Evolutionary conservation across 176 grass and related monocot genomes (phyloP), one percentile per base, ranked within the genome.

Genomic region (Bolboschoenus planiculmis): DNA sequence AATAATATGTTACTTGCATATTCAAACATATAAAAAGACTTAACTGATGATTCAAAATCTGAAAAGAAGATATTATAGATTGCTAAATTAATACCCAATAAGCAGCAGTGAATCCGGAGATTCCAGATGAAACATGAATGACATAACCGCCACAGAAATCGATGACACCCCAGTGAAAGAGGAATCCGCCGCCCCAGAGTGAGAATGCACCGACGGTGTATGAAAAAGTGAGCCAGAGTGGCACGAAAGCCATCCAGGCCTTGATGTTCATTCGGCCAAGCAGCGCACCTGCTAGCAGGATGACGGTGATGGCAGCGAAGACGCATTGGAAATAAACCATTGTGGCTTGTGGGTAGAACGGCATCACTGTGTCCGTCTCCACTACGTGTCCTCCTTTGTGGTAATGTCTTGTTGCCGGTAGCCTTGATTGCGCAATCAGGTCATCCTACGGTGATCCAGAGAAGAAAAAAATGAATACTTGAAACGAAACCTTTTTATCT

Each of bases 141-240:
- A 91, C 92, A 78, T 94, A 94, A 7, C 92, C 89, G 14, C 92
- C 92, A 73, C 79, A 91, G 83, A 87, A 94, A 84, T 94, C 92
- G 53, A 94, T 91, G 58, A 94, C 89, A 56, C 89, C 92, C 89
- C 89, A 90, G 4, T 89, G 92, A 78, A 81, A 90, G 16, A 94
- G 85, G 88, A 94, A 94, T 0, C 90, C 90, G 78, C 90, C 92
- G 14, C 92, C 90, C 92, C 92, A 94, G 2, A 94, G 24, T 21
- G 88, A 86, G 93, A 96, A 96, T 46, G 93, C 93, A 33, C 90
- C 93, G 23, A 96, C 44, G 47, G 93, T 96, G 88, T 96, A 96
- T 75, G 93, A 96, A 87, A 92, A 96, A 72, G 88, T 92, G 70
- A 96, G 82, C 93, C 93, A 96, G 11, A 96, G 84, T 35, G 93